Evolutionary conservation across 2,329 filamentous ascomycete genomes (phyloP).

Genomic region (Botrytis byssoidea): DNA sequence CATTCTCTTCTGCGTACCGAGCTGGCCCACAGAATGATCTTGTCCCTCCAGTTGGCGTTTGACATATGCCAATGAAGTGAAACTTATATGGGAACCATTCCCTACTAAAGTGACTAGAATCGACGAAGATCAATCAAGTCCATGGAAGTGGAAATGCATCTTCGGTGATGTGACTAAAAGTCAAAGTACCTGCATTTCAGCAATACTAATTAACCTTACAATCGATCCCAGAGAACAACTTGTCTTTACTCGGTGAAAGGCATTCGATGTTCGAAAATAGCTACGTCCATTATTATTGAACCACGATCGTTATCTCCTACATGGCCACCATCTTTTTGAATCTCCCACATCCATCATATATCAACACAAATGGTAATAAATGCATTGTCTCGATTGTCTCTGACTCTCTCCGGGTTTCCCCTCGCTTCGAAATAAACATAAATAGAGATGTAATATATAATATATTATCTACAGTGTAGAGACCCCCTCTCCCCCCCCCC

Average conservation of each 20-base stretch:
- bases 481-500: background rate
- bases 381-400: background rate
- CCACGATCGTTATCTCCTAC: background rate
- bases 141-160: background rate
- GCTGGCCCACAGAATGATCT: background rate
- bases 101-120: background rate
- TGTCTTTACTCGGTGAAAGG: background rate
- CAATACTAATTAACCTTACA: no score
- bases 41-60: conserved; percentile 9
- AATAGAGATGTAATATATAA: background rate
- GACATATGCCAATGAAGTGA: conserved; percentile 10
- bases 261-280: background rate
- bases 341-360: background rate
- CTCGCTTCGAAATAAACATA: background rate
- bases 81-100: conserved; percentile 12
- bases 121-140: background rate
- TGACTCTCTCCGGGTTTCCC: background rate
- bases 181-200: background rate
- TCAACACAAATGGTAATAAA: background rate
- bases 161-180: background rate
- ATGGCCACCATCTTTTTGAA: background rate
- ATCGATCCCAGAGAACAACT: background rate
- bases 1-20: background rate
- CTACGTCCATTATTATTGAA: background rate
- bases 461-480: background rate